Evolutionary conservation across 257 asterid species (phyloP), one percentile per base, ranked within the genome.

Genomic region (Coffea canephora): DNA sequence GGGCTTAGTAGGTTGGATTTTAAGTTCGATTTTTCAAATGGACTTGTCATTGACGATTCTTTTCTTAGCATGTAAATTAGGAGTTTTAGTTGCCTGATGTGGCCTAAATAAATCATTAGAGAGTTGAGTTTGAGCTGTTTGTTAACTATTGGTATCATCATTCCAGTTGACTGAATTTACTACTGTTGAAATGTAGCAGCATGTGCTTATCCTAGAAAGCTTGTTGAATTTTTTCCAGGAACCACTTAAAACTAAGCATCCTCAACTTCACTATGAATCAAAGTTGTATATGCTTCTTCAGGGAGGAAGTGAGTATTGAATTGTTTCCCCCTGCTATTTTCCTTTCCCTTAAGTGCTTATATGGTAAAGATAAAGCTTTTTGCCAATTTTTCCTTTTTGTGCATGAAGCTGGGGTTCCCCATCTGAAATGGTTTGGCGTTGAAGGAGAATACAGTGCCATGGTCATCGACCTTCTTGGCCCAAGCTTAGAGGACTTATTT

Each of bases 391-490:
- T 45, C 81, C 10, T 79, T 85, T 78, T 83, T 81, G 57, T 78
- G 8, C 76, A 71, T 87, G 78, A 64, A 94, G 98, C 94, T 79
- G 98, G 98, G 78, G 84, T 94, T 80, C 97, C 98, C 84, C 91
- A 87, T 85, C 91, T 94, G 84, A 94, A 92, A 83, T 94, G 98
- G 98, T 94, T 84, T 82, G 97, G 98, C 75, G 92, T 87, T 78
- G 98, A 92, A 85, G 87, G 90, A 1, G 97, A 92, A 59, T 94
- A 92, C 83, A 94, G 89, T 77, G 90, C 92, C 69, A 94, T 94
- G 98, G 98, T 94, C 78, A 94, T 94, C 77, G 98, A 94, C 86
- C 97, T 94, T 84, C 91, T 94, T 84, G 98, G 98, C 70, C 98
- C 98, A 36, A 94, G 98, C 82, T 82, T 94, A 86, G 98, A 94